Evolutionary conservation across 768 basidiomycete genomes (phyloP).

Genomic region (Mycena venus): DNA sequence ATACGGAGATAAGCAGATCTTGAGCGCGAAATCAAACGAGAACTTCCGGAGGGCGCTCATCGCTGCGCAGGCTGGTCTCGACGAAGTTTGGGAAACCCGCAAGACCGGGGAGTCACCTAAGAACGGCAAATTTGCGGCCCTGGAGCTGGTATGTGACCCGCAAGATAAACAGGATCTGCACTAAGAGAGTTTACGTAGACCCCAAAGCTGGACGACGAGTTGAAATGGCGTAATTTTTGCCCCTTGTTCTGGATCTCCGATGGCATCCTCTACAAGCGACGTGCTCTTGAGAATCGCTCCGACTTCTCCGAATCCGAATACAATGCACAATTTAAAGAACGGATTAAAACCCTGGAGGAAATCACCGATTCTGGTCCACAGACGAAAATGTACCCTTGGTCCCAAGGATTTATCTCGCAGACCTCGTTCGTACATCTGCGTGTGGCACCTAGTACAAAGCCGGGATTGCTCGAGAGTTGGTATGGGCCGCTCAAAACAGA

Average conservation of each 20-base stretch:
- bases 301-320: too few relatives aligned
- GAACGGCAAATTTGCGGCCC: not conserved
- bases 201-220: not conserved
- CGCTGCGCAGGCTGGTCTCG: not conserved
- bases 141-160: not conserved
- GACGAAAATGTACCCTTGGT: not conserved
- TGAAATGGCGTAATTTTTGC: not conserved
- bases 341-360: not conserved
- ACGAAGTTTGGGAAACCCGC: not conserved
- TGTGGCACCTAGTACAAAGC: not conserved
- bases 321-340: too few relatives aligned
- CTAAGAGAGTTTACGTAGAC: not conserved
- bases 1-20: slow-evolving; percentile 8
- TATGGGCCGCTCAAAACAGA: not conserved
- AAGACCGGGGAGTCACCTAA: not conserved
- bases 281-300: not conserved
- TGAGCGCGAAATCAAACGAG: not conserved
- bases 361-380: not conserved
- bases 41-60: not conserved
- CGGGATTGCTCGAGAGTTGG: not conserved
- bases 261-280: not conserved
- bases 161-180: not conserved
- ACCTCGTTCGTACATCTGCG: not conserved
- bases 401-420: not conserved
- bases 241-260: not conserved